These are phyloP conservation scores for Gamarada debralockiae DNA, from an alignment of 495 filamentous ascomycete genomes.

Conservation along the genomic window DNA sequence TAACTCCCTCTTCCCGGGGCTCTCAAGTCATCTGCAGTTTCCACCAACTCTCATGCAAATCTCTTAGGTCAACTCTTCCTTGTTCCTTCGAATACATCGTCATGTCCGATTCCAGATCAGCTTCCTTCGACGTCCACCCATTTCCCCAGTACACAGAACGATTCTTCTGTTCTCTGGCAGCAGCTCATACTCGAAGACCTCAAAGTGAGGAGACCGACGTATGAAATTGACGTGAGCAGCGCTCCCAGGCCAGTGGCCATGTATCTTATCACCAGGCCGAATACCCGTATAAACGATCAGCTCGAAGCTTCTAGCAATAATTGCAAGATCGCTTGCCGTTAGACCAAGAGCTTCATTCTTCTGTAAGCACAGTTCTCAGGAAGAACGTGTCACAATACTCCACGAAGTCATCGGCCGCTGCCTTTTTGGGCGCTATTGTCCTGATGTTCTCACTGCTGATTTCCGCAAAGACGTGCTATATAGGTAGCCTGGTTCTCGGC, in stretches of 20 bases:
- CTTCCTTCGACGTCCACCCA: constrained; percentile 38
- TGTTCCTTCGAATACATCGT: constrained; percentile 35
- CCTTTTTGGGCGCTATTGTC: not conserved
- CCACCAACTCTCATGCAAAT: constrained; percentile 42
- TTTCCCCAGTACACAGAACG: constrained; percentile 40
- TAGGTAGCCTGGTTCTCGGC: not conserved
- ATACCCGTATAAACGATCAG: constrained; percentile 34
- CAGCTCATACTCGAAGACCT: constrained; percentile 66
- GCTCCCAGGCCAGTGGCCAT: constrained; percentile 62
- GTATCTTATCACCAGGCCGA: constrained; percentile 47
- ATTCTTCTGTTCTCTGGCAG: constrained; percentile 33
- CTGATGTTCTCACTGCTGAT: not conserved
- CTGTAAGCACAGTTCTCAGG: not conserved
- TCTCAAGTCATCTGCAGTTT: not conserved
- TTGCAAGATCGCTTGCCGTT: not conserved
- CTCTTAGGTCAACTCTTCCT: constrained; percentile 32
- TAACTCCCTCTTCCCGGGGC: too few relatives aligned
- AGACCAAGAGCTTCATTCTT: not conserved
- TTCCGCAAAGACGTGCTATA: not conserved
- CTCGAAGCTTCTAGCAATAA: not conserved
- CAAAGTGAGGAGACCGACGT: constrained; percentile 59
- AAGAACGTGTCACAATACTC: not conserved
- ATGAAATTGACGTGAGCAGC: constrained; percentile 53
- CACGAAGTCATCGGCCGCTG: not conserved
- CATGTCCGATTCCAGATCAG: constrained; percentile 34